Evolutionary conservation across 2,329 filamentous ascomycete species (phyloP), one percentile per base, ranked within the genome.

Genomic region (Fusarium heterosporum): DNA sequence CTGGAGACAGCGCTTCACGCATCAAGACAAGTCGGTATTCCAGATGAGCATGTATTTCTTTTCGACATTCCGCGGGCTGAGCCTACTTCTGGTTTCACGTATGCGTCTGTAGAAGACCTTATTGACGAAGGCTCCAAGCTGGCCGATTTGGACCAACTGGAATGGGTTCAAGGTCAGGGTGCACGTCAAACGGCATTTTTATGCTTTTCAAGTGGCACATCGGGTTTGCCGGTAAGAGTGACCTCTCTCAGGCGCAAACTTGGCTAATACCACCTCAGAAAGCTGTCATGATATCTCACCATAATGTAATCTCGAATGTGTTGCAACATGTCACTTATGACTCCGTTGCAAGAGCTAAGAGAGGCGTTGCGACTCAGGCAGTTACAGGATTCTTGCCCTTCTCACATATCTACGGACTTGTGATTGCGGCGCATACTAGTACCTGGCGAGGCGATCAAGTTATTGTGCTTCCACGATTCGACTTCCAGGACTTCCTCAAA

Each of bases 261-360:
- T 11, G 2, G 22, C 61, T 47, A 22, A 50, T n/a, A 4, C 22
- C 3, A 0, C 0, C 0, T 1, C 54, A 91, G 87, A 93, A 93
- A 89, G 91, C 91, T 40, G 92, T 94, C 40, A 93, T 92, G 90
- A 91, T 95, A 61, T 91, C 91, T 2, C 92, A 95, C 73, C 79
- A 81, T 17, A 95, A 95, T 66, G 89, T 94, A 34, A 93, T 95
- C 46, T 86, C 91, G 30, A 94, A 94, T 72, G 84, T 88, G 1
- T 71, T 93, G 39, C 91, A 93, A 73, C 49, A 55, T 82, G 89
- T 55, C 69, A 72, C 22, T 71, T 82, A 2, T 86, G 75, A 60
- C 75, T 84, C 56, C 25, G 75, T 64, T 59, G 80, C 59, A 26
- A 72, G 41, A 72, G 79, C 61, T 72, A 77, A 64, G 56, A 75